phyloP scores from a whole-genome alignment of 805 yeast genomes.

The Metschnikowia continentalis region DNA sequence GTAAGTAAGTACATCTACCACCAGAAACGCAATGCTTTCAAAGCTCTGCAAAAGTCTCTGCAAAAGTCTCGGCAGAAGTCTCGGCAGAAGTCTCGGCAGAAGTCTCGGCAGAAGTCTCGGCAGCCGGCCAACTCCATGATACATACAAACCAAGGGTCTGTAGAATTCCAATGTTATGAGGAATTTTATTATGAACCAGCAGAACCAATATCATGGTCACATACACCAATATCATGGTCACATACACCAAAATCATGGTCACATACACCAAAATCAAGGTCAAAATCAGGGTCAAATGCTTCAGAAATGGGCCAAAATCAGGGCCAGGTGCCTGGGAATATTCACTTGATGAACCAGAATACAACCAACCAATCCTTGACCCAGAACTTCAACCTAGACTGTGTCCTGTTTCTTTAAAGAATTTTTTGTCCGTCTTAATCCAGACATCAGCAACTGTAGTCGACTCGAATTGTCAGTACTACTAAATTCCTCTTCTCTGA shows the following conservation, averaged over 20 bases:
- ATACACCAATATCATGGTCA: neutral
- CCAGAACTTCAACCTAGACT: neutral
- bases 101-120: neutral
- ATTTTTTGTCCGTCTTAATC: no score
- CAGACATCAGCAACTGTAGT: no score
- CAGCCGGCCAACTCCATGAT: constrained; percentile 12
- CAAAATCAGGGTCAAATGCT: constrained; percentile 1
- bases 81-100: no score
- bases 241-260: constrained; percentile 1
- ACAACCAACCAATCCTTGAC: neutral
- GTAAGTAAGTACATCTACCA: constrained; percentile 36
- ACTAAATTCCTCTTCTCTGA: no score
- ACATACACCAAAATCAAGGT: neutral
- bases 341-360: constrained; percentile 4
- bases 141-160: constrained; percentile 7
- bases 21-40: constrained; percentile 29
- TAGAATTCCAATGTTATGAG: constrained; percentile 13
- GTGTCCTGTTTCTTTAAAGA: no score
- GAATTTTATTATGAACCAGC: constrained; percentile 5
- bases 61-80: no score
- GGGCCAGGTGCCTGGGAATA: neutral
- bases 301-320: neutral
- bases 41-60: constrained; percentile 21
- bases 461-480: no score
- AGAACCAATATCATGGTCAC: constrained; percentile 1